Evolutionary conservation across 805 yeast species (phyloP).

Genomic region (Diddensiella santjacobensis): DNA sequence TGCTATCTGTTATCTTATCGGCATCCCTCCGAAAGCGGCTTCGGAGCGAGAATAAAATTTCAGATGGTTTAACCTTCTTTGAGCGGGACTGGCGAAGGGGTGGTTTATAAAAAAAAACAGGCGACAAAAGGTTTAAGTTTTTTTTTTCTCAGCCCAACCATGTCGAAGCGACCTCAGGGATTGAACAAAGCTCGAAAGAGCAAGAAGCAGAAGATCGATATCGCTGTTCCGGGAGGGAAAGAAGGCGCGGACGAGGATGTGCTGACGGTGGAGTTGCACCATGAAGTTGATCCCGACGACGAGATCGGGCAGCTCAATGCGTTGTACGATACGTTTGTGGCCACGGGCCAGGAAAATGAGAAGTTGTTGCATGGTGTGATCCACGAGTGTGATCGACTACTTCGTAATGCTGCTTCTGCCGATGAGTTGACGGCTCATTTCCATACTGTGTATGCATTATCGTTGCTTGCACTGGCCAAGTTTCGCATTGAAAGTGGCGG

Average conservation of each 20-base stretch:
- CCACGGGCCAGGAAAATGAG: conserved; percentile 37
- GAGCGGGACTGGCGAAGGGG: too few species aligned
- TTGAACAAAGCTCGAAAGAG: conserved; percentile 55
- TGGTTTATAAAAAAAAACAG: too few species aligned
- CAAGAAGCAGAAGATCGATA: conserved; percentile 38
- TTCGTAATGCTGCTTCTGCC: conserved; percentile 36
- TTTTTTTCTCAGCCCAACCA: too few species aligned
- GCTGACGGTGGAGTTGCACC: conserved; percentile 65
- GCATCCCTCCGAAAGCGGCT: too few species aligned
- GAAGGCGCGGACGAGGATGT: conserved; percentile 12
- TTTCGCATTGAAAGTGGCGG: conserved; percentile 20
- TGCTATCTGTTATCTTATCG: too few species aligned
- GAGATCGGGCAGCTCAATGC: conserved; percentile 74
- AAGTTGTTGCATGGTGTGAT: conserved; percentile 59
- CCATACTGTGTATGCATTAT: conserved; percentile 69
- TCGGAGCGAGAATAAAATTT: too few species aligned
- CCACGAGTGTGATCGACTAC: conserved; percentile 85
- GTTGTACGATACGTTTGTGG: conserved; percentile 62
- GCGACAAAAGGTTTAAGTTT: too few species aligned
- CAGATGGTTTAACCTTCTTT: too few species aligned
- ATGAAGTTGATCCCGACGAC: conserved; percentile 68
- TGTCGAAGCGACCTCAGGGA: conserved; percentile 67
- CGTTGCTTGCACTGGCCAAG: conserved; percentile 38
- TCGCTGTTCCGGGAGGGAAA: conserved; percentile 11
- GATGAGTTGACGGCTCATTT: conserved; percentile 41